phyloP scores from a whole-genome alignment of 768 basidiomycete genomes.

The Pleurotus sapidus region DNA sequence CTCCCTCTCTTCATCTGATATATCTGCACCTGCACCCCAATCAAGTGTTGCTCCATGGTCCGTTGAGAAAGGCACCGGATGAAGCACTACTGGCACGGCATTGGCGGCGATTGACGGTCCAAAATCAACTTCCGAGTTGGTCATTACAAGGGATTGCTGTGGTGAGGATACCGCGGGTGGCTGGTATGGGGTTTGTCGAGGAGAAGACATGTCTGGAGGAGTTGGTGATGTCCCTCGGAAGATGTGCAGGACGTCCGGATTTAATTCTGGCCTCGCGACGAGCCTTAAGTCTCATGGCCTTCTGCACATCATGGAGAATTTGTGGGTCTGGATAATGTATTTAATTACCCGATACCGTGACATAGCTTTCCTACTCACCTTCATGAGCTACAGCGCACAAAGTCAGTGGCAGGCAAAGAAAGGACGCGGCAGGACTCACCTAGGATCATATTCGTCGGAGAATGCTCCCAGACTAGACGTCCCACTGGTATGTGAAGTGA shows the following conservation, averaged over 20 bases:
- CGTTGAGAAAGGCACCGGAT: conserved; percentile 68
- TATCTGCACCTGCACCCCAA: conserved; percentile 66
- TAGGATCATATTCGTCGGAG: conserved; percentile 77
- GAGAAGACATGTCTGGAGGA: conserved; percentile 5
- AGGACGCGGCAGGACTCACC: conserved; percentile 40
- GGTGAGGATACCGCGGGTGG: conserved; percentile 23
- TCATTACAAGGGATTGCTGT: conserved; percentile 24
- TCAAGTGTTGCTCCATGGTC: conserved; percentile 72
- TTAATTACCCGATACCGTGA: neutral
- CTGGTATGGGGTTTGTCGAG: conserved; percentile 24
- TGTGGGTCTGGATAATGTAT: conserved; percentile 56
- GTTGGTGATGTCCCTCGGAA: conserved; percentile 14
- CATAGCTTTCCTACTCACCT: conserved; percentile 42
- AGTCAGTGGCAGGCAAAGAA: neutral
- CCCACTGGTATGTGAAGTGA: conserved; percentile 2
- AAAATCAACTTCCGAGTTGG: conserved; percentile 60
- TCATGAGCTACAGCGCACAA: conserved; percentile 54
- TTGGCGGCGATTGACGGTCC: conserved; percentile 54
- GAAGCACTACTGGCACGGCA: conserved; percentile 30
- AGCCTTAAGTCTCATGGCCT: conserved; percentile 70
- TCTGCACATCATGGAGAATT: conserved; percentile 78
- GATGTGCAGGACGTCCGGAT: conserved; percentile 19
- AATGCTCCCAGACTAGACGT: conserved; percentile 35
- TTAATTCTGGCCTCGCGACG: conserved; percentile 66
- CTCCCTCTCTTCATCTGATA: conserved; percentile 54